Conservation (phyloP, 176 grass and related monocot genomes). For the Carex myosuroides region DNA sequence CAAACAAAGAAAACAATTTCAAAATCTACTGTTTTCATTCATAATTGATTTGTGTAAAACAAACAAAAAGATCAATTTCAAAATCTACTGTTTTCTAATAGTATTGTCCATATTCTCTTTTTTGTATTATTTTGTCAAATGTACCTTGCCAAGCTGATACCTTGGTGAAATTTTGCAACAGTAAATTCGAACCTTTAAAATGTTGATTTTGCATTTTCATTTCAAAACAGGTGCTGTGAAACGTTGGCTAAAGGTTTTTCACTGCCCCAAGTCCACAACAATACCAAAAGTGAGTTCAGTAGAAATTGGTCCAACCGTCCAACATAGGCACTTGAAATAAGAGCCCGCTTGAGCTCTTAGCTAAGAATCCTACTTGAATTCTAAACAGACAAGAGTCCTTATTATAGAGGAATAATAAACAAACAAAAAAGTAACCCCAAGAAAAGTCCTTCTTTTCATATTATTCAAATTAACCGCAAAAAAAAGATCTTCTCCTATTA, state of each 20-base stretch:
- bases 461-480: not conserved
- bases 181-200: not conserved
- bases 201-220: not conserved
- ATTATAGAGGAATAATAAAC: not conserved
- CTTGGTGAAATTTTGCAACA: not conserved
- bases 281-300: not conserved
- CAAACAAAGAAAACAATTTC: conserved; percentile 5
- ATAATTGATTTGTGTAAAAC: conserved; percentile 59
- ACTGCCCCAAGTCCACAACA: not conserved
- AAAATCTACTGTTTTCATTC: conserved; percentile 31
- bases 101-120: not conserved
- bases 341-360: conserved; percentile 1
- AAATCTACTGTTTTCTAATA: not conserved
- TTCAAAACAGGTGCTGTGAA: not conserved
- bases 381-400: not conserved
- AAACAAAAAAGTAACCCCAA: not conserved
- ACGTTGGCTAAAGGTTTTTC: not conserved
- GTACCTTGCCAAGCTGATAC: not conserved
- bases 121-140: not conserved
- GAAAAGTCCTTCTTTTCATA: not conserved
- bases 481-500: not conserved
- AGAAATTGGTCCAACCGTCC: not conserved
- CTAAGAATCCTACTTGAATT: not conserved
- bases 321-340: not conserved
- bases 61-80: conserved; percentile 11